Conservation (phyloP, 2,329 filamentous ascomycete species). For the Cladosporium velox region DNA sequence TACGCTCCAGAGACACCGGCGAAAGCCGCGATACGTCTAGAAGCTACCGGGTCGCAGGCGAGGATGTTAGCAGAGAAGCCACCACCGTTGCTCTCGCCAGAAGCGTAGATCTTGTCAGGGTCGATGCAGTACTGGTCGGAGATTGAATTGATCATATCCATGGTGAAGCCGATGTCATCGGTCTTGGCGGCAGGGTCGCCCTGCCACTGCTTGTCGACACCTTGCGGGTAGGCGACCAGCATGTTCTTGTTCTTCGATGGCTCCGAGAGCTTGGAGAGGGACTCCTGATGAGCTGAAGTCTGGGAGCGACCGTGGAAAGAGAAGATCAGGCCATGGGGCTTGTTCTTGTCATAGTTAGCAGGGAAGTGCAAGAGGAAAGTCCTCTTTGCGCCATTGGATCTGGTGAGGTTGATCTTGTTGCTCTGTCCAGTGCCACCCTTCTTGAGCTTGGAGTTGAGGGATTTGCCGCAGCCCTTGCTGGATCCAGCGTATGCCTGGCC, state of each 20-base stretch:
- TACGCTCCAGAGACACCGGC: conserved; percentile 49
- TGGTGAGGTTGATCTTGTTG: conserved; percentile 29
- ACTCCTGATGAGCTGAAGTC: conserved; percentile 41
- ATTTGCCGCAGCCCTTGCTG: conserved; percentile 29
- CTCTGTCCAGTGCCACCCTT: conserved; percentile 28
- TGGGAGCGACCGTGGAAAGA: conserved; percentile 50
- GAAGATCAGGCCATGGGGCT: conserved; percentile 46
- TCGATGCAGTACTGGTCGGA: conserved; percentile 47
- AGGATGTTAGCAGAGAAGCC: conserved; percentile 47
- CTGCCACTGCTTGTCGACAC: conserved; percentile 43
- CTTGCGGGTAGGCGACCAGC: conserved; percentile 49
- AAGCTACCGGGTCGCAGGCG: conserved; percentile 46
- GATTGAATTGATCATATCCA: conserved; percentile 44
- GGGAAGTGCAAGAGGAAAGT: conserved; percentile 45
- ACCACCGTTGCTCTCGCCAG: conserved; percentile 56
- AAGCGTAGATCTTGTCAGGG: conserved; percentile 43
- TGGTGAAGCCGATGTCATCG: conserved; percentile 46
- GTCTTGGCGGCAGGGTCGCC: conserved; percentile 48
- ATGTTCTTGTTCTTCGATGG: conserved; percentile 46
- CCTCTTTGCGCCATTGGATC: conserved; percentile 30
- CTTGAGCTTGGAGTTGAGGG: conserved; percentile 25
- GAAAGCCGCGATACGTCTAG: conserved; percentile 50
- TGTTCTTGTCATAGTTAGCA: conserved; percentile 41
- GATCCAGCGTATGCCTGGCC: conserved; percentile 14
- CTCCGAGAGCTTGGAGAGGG: conserved; percentile 50